A percentile compares a stretch with the other conserved stretches of the same genome.
phyloP scores from a whole-genome alignment of 495 filamentous ascomycete genomes.

The Astrocystis sublimbata region DNA sequence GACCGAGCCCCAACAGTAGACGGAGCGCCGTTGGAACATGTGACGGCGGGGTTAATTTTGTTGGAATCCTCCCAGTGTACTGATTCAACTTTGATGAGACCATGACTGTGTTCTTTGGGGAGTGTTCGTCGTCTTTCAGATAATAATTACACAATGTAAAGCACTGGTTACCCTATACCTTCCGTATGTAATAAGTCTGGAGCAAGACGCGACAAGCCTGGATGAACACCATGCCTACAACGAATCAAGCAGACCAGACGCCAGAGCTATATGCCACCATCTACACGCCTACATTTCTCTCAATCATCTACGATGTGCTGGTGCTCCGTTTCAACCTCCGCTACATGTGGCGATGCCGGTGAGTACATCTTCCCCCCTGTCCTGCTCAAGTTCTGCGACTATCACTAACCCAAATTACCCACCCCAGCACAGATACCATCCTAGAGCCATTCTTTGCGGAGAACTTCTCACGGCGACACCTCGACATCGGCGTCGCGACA shows the following conservation, averaged over 20 bases:
- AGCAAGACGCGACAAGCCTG: neutral
- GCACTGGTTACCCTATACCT: too few species aligned
- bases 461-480: constrained; percentile 33
- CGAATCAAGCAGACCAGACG: neutral
- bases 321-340: constrained; percentile 37
- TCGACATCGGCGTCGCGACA: constrained; percentile 44
- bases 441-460: constrained; percentile 41
- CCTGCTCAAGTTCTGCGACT: neutral
- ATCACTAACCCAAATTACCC: neutral
- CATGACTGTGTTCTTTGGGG: neutral
- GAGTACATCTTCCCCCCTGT: neutral
- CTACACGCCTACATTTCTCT: constrained; percentile 18
- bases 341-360: constrained; percentile 18
- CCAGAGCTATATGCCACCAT: neutral
- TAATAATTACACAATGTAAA: neutral
- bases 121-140: neutral
- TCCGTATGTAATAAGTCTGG: neutral
- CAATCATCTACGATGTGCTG: constrained; percentile 34
- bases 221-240: neutral
- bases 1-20: neutral
- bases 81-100: neutral
- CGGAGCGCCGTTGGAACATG: neutral
- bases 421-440: constrained; percentile 20
- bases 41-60: neutral
- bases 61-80: neutral